Conservation (phyloP, 2,329 filamentous ascomycete genomes). For the Cladosporium sphaerospermum region DNA sequence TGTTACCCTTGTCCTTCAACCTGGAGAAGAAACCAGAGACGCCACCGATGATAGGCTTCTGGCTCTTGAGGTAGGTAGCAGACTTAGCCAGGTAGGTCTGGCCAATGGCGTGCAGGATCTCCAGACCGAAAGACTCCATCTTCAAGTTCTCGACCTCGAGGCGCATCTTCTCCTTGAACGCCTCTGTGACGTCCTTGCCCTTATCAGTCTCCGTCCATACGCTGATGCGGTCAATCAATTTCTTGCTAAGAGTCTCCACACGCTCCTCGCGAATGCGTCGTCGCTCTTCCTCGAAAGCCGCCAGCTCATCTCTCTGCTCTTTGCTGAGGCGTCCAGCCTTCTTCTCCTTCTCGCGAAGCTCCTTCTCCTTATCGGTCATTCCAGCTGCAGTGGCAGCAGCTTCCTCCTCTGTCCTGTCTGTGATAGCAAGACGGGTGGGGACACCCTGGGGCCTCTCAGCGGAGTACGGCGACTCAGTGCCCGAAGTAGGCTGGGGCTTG, state of each 20-base stretch:
- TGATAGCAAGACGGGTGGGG: slow-evolving; percentile 76
- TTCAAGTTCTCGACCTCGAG: slow-evolving; percentile 97
- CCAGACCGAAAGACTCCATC: slow-evolving; percentile 97
- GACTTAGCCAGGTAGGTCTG: slow-evolving; percentile 85
- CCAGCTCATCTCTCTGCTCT: slow-evolving; percentile 88
- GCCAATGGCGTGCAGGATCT: slow-evolving; percentile 93
- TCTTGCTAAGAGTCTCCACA: slow-evolving; percentile 74
- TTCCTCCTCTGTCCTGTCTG: slow-evolving; percentile 79
- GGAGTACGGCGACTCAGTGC: slow-evolving; percentile 40
- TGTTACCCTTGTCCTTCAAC: slow-evolving; percentile 90
- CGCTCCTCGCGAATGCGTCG: slow-evolving; percentile 80
- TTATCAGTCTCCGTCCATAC: slow-evolving; percentile 98
- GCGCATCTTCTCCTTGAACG: slow-evolving; percentile 89
- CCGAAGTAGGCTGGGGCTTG: slow-evolving; percentile 18
- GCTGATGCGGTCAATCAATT: slow-evolving; percentile 81
- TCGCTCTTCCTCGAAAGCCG: slow-evolving; percentile 81
- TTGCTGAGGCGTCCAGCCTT: slow-evolving; percentile 82
- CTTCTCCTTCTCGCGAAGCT: slow-evolving; percentile 74
- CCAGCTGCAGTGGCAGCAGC: slow-evolving; percentile 58
- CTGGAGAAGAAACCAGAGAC: slow-evolving; percentile 92
- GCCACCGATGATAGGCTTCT: slow-evolving; percentile 78
- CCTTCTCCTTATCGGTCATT: slow-evolving; percentile 66
- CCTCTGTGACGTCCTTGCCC: slow-evolving; percentile 70
- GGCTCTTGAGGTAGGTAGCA: slow-evolving; percentile 80
- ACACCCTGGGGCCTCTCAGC: slow-evolving; percentile 46